phyloP scores from a whole-genome alignment of 2,329 filamentous ascomycete genomes.

The Hypoxylon sp. region DNA sequence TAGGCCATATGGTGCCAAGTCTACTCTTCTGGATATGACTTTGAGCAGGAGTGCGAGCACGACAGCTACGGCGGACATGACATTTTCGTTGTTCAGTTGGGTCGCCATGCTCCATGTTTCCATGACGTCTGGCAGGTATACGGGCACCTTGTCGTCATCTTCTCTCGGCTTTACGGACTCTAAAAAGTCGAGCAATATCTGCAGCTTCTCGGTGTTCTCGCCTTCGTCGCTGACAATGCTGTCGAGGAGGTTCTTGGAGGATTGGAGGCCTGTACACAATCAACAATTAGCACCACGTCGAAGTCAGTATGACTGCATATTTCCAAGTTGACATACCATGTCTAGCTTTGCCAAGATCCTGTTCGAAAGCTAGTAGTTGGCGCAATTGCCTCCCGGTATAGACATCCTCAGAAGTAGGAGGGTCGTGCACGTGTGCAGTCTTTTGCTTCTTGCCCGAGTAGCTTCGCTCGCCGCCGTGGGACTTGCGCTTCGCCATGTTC shows the following conservation, averaged over 20 bases:
- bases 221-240: conserved; percentile 62
- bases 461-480: conserved; percentile 42
- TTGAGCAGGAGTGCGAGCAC: conserved; percentile 83
- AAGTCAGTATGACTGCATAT: neutral
- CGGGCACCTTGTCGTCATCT: conserved; percentile 63
- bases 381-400: conserved; percentile 71
- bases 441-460: conserved; percentile 64
- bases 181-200: conserved; percentile 75
- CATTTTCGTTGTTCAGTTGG: conserved; percentile 78
- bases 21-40: conserved; percentile 75
- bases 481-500: conserved; percentile 45
- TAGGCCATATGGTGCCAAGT: conserved; percentile 77
- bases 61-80: conserved; percentile 82
- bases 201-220: conserved; percentile 57
- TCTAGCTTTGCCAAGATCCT: conserved; percentile 71
- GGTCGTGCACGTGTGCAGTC: conserved; percentile 58
- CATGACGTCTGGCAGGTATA: conserved; percentile 80
- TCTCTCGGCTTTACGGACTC: conserved; percentile 60
- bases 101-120: conserved; percentile 88
- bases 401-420: conserved; percentile 68
- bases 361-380: conserved; percentile 73
- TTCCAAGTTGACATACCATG: conserved; percentile 59
- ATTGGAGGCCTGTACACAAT: conserved; percentile 67
- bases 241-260: conserved; percentile 74
- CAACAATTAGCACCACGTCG: conserved; percentile 2